These are phyloP conservation scores for Lecanicillium sp. DNA, from an alignment of 2,329 filamentous ascomycete genomes.

Conservation along the genomic window DNA sequence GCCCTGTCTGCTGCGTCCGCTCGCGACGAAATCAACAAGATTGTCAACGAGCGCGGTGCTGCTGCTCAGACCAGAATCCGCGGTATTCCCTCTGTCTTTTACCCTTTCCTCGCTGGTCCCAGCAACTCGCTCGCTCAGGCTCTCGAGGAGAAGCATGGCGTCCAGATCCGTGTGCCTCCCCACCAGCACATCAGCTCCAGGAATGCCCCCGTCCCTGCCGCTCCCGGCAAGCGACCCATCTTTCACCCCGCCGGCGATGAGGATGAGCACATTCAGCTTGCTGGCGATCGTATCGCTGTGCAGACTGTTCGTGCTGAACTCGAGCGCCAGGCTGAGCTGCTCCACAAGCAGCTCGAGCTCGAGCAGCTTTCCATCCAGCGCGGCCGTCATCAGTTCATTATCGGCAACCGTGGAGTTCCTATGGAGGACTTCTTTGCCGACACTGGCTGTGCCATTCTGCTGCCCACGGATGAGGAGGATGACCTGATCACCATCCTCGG, in stretches of 20 bases:
- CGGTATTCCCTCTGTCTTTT: conserved; percentile 84
- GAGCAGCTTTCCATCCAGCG: conserved; percentile 78
- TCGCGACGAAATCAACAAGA: conserved; percentile 75
- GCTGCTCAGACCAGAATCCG: conserved; percentile 77
- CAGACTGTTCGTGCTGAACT: conserved; percentile 75
- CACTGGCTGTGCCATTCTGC: conserved; percentile 82
- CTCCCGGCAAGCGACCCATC: conserved; percentile 57
- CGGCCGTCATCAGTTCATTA: conserved; percentile 89
- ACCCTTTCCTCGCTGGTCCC: conserved; percentile 85
- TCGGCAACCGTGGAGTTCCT: conserved; percentile 74
- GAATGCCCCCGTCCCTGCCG: conserved; percentile 57
- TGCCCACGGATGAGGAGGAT: conserved; percentile 72
- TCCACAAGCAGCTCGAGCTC: conserved; percentile 69
- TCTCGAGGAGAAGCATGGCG: conserved; percentile 70
- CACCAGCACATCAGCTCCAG: conserved; percentile 71
- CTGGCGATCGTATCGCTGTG: conserved; percentile 77
- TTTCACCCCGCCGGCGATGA: conserved; percentile 63
- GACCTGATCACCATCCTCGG: conserved; percentile 83
- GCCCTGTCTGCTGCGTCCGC: conserved; percentile 80
- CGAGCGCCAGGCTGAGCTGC: conserved; percentile 68
- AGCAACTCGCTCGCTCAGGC: conserved; percentile 61
- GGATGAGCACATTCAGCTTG: conserved; percentile 75
- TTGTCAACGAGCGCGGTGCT: conserved; percentile 78
- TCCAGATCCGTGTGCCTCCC: conserved; percentile 77
- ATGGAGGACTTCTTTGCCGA: conserved; percentile 82